Evolutionary conservation across 441 rosid species (phyloP).

Genomic region (Macaranga tanarius): DNA sequence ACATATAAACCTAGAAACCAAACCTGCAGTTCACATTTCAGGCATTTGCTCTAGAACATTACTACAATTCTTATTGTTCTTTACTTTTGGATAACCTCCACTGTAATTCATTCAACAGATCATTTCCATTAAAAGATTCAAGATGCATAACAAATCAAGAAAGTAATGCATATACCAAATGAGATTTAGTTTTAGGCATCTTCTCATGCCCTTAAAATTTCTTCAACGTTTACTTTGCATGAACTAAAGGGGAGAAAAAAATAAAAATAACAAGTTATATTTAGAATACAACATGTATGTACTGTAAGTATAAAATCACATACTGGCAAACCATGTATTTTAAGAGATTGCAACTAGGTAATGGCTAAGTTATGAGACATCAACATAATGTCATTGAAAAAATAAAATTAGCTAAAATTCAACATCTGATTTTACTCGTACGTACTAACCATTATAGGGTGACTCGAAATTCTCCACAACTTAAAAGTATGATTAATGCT

Average conservation of each 20-base stretch:
- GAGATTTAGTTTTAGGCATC: constrained; percentile 68
- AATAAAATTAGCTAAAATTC: too few relatives aligned
- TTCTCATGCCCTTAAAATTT: constrained; percentile 76
- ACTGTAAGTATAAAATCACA: too few relatives aligned
- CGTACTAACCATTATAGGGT: too few relatives aligned
- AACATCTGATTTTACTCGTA: too few relatives aligned
- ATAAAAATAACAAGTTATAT: constrained; percentile 19
- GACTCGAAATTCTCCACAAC: neutral
- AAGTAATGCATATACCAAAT: constrained; percentile 46
- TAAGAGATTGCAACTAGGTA: too few relatives aligned
- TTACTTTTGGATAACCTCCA: constrained; percentile 55
- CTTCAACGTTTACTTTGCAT: constrained; percentile 54
- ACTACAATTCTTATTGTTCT: constrained; percentile 38
- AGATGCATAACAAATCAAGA: too few relatives aligned
- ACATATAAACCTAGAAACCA: constrained; percentile 93
- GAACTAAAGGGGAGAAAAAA: constrained; percentile 34
- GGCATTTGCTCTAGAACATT: constrained; percentile 38
- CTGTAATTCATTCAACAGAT: constrained; percentile 22
- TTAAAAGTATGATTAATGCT: neutral
- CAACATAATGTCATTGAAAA: too few relatives aligned
- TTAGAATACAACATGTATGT: too few relatives aligned
- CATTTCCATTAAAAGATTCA: neutral
- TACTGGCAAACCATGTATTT: too few relatives aligned
- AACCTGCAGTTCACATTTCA: constrained; percentile 65
- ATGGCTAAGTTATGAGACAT: too few relatives aligned